phyloP scores from a whole-genome alignment of 2,329 filamentous ascomycete species.

The Trichoderma simmonsii region DNA sequence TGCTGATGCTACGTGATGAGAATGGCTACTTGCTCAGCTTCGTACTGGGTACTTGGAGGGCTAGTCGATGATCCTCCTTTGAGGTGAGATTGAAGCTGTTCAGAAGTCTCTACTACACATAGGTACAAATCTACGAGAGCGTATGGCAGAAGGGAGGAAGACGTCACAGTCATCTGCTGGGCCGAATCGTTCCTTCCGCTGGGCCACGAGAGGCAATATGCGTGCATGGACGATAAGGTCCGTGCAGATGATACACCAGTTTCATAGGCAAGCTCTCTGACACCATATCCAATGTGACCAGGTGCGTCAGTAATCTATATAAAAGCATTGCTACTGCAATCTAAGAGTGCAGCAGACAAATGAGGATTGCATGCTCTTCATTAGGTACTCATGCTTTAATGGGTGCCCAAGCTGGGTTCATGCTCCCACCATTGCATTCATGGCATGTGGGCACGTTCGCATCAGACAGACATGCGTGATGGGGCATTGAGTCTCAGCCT shows the following conservation, averaged over 20 bases:
- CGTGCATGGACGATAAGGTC: neutral
- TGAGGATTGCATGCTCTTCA: neutral
- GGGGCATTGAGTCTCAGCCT: neutral
- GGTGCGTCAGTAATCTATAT: neutral
- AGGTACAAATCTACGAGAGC: neutral
- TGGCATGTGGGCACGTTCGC: neutral
- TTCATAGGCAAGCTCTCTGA: neutral
- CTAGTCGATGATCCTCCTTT: neutral
- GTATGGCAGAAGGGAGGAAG: neutral
- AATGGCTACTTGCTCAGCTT: neutral
- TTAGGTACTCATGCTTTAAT: neutral
- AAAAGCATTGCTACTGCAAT: neutral
- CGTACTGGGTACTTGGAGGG: neutral
- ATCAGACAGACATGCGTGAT: neutral
- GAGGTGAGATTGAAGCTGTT: neutral
- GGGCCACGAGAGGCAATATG: neutral
- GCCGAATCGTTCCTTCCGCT: neutral
- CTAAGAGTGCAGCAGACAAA: neutral
- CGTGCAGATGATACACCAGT: neutral
- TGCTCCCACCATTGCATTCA: neutral
- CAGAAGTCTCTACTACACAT: neutral
- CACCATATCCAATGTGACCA: neutral
- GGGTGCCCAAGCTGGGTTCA: neutral
- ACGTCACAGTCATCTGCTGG: neutral
- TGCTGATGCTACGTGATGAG: neutral